These are phyloP conservation scores for Neonectria neomacrospora DNA, from an alignment of 2,329 filamentous ascomycete species.

Conservation along the genomic window DNA sequence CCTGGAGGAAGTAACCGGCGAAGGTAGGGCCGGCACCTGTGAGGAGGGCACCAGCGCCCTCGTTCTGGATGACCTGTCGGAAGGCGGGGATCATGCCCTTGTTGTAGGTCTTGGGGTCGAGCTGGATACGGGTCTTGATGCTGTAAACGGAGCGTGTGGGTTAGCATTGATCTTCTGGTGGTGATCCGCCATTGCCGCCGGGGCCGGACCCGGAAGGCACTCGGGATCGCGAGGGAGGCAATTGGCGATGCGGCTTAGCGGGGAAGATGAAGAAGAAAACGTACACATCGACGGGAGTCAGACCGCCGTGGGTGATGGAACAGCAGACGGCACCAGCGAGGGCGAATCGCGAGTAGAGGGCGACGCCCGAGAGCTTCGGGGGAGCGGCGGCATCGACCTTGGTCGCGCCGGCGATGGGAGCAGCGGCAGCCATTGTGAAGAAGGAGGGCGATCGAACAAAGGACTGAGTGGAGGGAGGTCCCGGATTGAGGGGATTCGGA, in stretches of 20 bases:
- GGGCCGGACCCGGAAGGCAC: background rate
- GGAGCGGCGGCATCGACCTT: slow-evolving; percentile 49
- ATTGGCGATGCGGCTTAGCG: slow-evolving; percentile 30
- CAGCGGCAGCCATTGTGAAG: slow-evolving; percentile 57
- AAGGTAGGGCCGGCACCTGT: slow-evolving; percentile 88
- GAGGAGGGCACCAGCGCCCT: slow-evolving; percentile 86
- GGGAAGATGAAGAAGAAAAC: slow-evolving; percentile 54
- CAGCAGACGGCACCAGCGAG: slow-evolving; percentile 98
- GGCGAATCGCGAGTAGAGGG: slow-evolving; percentile 95
- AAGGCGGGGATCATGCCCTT: slow-evolving; percentile 86
- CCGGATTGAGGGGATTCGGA: slow-evolving; percentile 29
- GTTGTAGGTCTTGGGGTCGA: slow-evolving; percentile 91
- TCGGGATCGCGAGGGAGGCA: slow-evolving; percentile 24
- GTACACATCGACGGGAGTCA: slow-evolving; percentile 99
- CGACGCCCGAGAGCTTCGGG: slow-evolving; percentile 62
- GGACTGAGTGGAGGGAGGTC: slow-evolving; percentile 50
- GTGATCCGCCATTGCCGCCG: background rate
- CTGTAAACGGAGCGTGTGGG: slow-evolving; percentile 57
- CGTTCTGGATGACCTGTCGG: slow-evolving; percentile 83
- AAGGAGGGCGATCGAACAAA: slow-evolving; percentile 37
- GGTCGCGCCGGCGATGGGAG: slow-evolving; percentile 47
- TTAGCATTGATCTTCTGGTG: slow-evolving; percentile 32
- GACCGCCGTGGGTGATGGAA: slow-evolving; percentile 94
- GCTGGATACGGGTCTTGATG: slow-evolving; percentile 96
- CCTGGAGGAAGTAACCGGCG: slow-evolving; percentile 94